Conservation (phyloP, 208 protist species). For the Sergeia podlipaevii region DNA sequence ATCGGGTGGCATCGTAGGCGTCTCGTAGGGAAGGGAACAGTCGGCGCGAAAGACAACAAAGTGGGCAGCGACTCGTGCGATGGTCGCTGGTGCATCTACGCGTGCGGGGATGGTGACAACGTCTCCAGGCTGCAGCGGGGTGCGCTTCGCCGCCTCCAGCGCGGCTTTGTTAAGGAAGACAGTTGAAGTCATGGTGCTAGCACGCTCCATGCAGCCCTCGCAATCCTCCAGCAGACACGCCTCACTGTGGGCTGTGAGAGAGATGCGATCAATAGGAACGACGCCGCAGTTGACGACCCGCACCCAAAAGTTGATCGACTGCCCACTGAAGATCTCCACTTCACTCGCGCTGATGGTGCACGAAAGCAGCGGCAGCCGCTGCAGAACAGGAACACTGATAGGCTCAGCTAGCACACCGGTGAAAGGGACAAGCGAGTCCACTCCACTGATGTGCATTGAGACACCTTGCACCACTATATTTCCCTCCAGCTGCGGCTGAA, state of each 20-base stretch:
- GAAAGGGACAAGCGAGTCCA: conserved; percentile 36
- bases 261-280: conserved; percentile 57
- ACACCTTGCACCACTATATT: too few species aligned
- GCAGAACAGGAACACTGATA: conserved; percentile 66
- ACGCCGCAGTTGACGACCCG: conserved; percentile 67
- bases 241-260: conserved; percentile 76
- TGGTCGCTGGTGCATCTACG: conserved; percentile 46
- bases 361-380: conserved; percentile 68
- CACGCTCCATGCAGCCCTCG: conserved; percentile 73
- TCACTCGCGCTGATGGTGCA: conserved; percentile 68
- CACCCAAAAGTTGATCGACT: conserved; percentile 62
- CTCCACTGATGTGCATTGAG: too few species aligned
- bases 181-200: conserved; percentile 24
- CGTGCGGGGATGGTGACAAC: conserved; percentile 48
- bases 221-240: conserved; percentile 81
- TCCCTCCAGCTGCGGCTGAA: conserved; percentile 62
- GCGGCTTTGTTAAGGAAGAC: conserved; percentile 60
- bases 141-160: conserved; percentile 20
- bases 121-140: conserved; percentile 59
- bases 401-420: conserved; percentile 24
- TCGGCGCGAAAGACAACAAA: conserved; percentile 78
- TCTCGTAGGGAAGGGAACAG: conserved; percentile 54
- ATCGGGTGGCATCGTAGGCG: conserved; percentile 48
- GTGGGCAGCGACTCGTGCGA: conserved; percentile 43
- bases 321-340: conserved; percentile 78